Base-by-base conservation (phyloP, 2,329 filamentous ascomycete genomes). In the Fusarium devonianum region DNA sequence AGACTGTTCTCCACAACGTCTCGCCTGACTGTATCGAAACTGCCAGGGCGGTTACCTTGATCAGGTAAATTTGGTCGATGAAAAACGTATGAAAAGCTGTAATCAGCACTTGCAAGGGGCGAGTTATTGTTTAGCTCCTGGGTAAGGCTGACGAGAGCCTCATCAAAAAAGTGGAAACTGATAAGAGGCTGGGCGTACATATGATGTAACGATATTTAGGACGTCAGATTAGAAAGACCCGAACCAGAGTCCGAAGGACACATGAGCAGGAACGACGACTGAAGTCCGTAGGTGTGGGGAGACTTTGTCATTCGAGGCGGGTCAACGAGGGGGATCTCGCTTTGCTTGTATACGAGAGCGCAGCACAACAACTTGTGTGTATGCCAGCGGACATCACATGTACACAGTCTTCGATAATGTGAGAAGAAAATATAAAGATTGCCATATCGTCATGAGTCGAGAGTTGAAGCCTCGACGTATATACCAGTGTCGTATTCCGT, bases 81-180 rank as follows among this genome's bases (percentile, higher is more conserved):
- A n/a, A n/a, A n/a, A n/a, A n/a, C n/a, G n/a, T n/a, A n/a, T n/a
- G n/a, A n/a, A n/a, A n/a, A n/a, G n/a, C 55, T 56, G 45, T 16
- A 45, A 64, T 64, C 64, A 64, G 62, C 62, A 61, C 61, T 64
- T 64, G 61, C 46, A 53, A 52, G 48, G 60, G 46, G 49, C 19
- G 29, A 17, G 28, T 55, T 35, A n/a, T 21, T 33, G 37, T 28
- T 36, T n/a, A n/a, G 39, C 33, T 54, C 41, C 37, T 50, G 32
- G 50, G 61, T 62, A 63, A 58, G 54, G 59, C 62, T 64, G 62
- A 64, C 61, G 59, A 62, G 51, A 64, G 62, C 50, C 58, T 58
- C 37, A 51, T 30, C 5, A 16, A 26, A 22, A 53, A 46, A 45
- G 49, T 48, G 26, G 49, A 49, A 51, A 48, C 45, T 35, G 28